Conservation (phyloP, 768 basidiomycete species). For the Termitomyces sp. region DNA sequence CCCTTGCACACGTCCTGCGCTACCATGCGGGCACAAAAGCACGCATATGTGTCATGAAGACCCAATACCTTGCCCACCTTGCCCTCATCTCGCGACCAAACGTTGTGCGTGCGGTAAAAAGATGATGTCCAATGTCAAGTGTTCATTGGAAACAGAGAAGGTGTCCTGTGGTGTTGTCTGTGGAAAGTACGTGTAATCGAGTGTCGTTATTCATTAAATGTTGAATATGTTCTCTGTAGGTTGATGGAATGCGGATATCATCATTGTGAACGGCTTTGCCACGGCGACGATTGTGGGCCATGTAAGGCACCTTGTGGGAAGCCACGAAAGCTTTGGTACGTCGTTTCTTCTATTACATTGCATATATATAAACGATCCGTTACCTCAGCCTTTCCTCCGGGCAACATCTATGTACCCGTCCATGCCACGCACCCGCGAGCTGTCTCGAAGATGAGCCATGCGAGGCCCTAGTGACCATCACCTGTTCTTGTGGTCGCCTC, state of each 20-base stretch:
- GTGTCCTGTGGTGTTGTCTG: conserved; percentile 84
- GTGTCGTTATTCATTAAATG: background rate
- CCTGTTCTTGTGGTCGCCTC: conserved; percentile 82
- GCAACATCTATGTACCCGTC: conserved; percentile 67
- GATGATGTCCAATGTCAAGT: conserved; percentile 70
- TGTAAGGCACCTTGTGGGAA: conserved; percentile 84
- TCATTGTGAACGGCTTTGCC: conserved; percentile 78
- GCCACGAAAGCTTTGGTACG: conserved; percentile 73
- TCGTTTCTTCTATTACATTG: background rate
- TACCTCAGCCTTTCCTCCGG: conserved; percentile 46
- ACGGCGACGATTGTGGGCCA: conserved; percentile 72
- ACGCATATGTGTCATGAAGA: conserved; percentile 84
- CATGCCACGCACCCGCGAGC: conserved; percentile 85
- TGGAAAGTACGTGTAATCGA: conserved; percentile 50
- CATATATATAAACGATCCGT: background rate
- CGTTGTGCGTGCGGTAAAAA: conserved; percentile 89
- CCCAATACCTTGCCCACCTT: conserved; percentile 71
- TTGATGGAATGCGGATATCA: conserved; percentile 85
- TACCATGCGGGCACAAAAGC: conserved; percentile 77
- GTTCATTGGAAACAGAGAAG: conserved; percentile 71
- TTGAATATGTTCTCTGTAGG: conserved; percentile 26
- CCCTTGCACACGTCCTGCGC: conserved; percentile 68
- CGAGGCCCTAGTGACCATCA: conserved; percentile 54
- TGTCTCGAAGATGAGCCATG: conserved; percentile 85
- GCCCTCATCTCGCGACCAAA: conserved; percentile 75